phyloP scores from a whole-genome alignment of 306 rosid genomes.

The Lablab purpureus region DNA sequence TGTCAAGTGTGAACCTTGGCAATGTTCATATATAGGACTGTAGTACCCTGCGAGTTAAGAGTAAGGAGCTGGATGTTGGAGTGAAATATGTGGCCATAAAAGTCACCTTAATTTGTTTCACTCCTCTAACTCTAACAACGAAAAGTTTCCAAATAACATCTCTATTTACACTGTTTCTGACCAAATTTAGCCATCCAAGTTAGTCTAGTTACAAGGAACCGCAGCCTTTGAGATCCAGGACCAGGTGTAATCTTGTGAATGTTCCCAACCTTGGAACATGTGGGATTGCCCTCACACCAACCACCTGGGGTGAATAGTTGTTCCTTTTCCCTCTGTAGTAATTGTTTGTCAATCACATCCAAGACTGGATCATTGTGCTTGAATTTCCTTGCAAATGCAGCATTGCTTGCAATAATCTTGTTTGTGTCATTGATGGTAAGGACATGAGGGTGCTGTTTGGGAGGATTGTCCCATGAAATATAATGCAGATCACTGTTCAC shows the following conservation, averaged over 20 bases:
- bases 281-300: constrained; percentile 74
- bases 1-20: constrained; percentile 26
- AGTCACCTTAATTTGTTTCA: constrained; percentile 6
- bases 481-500: constrained; percentile 83
- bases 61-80: constrained; percentile 1
- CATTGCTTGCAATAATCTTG: constrained; percentile 67
- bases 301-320: constrained; percentile 71
- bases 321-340: constrained; percentile 56
- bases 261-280: constrained; percentile 75
- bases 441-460: constrained; percentile 81
- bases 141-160: constrained; percentile 40
- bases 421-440: constrained; percentile 66
- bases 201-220: constrained; percentile 58
- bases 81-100: constrained; percentile 31
- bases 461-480: constrained; percentile 88
- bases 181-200: constrained; percentile 52
- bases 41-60: not conserved
- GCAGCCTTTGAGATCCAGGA: constrained; percentile 69
- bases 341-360: constrained; percentile 66
- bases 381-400: constrained; percentile 83
- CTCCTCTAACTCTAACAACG: constrained; percentile 31
- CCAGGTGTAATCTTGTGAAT: constrained; percentile 66
- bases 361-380: constrained; percentile 61
- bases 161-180: constrained; percentile 72
- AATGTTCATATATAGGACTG: constrained; percentile 25